Base-by-base conservation (phyloP, 768 basidiomycete species). In the Clathrus columnatus region DNA sequence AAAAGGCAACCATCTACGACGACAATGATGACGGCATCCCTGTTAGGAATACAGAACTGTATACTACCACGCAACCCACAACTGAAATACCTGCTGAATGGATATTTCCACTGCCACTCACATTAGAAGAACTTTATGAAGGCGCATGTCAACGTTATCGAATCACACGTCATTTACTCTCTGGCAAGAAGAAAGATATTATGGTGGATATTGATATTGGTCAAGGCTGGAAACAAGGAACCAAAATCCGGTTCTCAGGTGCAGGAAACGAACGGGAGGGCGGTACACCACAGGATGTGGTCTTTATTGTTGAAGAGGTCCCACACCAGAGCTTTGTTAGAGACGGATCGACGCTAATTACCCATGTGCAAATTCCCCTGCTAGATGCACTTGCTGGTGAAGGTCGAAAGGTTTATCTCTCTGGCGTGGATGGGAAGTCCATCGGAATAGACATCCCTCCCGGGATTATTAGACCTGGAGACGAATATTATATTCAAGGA, bases 191-290 rank as follows among this genome's bases (percentile, higher is more conserved):
- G 8, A 77, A 80, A 62, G 71, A 75, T 46, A 76, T 84, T 20
- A 69, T 83, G 53, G 75, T 85, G 26, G 78, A 81, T 50, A 67
- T 87, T 54, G 74, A 78, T 49, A 72, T 87, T 43, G 77, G 81
- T 57, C 73, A 81, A 18, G 83, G 84, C 6, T 84, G 80, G 67
- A 78, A 76, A 50, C 69, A 70, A 24, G 83, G 83, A 7, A 82
- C 82, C 20, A 73, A 75, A 57, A 79, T 87, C 29, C 64, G 79
- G 36, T 84, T 82, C 57, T 75, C 77, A 32, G 73, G 76, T n/a
- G 77, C 79, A 7, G 85, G 85, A n/a, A 82, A 85, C 68, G 82
- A 87, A 61, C 71, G 76, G 54, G 70, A 72, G 58, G 74, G 77
- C 54, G 78, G 79, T 11, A 66, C 70, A 10, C 75, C 77, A 50